Base-by-base conservation (phyloP, 2,329 filamentous ascomycete species). In the Penicillium sp. region DNA sequence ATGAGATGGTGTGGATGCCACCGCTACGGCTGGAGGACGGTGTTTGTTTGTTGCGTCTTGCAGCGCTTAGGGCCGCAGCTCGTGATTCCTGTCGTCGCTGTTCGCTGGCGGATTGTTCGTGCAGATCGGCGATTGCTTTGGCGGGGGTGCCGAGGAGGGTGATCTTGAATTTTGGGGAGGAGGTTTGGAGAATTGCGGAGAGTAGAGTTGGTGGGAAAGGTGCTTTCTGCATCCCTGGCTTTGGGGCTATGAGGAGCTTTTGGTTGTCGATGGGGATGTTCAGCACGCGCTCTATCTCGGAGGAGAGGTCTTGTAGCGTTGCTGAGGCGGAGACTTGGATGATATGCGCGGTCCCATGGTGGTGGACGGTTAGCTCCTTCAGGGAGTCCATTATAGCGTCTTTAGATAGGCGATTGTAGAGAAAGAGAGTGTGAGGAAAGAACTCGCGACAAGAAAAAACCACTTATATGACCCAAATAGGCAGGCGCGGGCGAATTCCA, bases 341-440 rank as follows among this genome's bases (percentile, higher is more conserved):
- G 19, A 73, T 71, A 61, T 84, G 73, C 1, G 77, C 72, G 49
- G 79, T 79, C 66, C 80, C 79, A 68, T 85, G 83, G 64, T 86
- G 80, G 60, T 80, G 79, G 58, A 87, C 69, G 16, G 77, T 81
- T 39, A 87, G 68, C 36, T 69, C 66, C 56, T 81, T 53, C 1
- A 39, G n/a, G 3, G 53, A 58, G 8, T 59, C 57, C 59, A 63
- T 61, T 23, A 23, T 51, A 39, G 13, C 15, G 23, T 33, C 16
- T 15, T 25, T 19, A n/a, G 9, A 40, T 27, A 21, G 27, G 31
- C n/a, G 15, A 27, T 27, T 21, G 43, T n/a, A 50, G 33, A 19
- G 19, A 8, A 29, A 27, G 27, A 51, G 19, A 23, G 15, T 13
- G 33, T 25, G 11, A 36, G 49, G 23, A 33, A 52, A 23, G 19